Base-by-base conservation (phyloP, 164 flowering plant genomes). In the Tetrastigma voinierianum region DNA sequence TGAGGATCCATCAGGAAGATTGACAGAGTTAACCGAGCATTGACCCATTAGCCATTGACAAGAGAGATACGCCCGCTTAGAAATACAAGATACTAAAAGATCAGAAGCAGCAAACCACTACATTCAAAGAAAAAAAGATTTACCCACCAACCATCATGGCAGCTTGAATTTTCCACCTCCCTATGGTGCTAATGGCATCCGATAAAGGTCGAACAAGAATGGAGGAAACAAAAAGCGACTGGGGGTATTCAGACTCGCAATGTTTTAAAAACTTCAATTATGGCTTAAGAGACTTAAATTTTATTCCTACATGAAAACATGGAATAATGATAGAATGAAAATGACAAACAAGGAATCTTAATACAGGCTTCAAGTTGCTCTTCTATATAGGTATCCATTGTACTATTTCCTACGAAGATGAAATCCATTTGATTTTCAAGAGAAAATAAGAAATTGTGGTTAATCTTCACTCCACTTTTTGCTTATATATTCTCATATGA, bases 31-130 rank as follows among this genome's bases (percentile, higher is more conserved):
- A 20, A 91, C 87, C 0, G 70, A 67, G 82, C 96, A 91, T 0
- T 75, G 66, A 10, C 97, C 98, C 97, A 95, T 91, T 15, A 95
- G 87, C 96, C 98, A 95, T 75, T 86, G 94, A 68, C 98, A 95
- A 67, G 97, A 80, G 47, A 89, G 16, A 61, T 78, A 86, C 97
- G 75, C 94, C 87, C 67, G 98, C 98, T 94, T 83, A 75, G 62
- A 53, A 49, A 64, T n/a, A n/a, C 15, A 62, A n/a, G 17, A 9
- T 57, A 12, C 57, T 4, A 8, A 11, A 4, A 45, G 18, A 18
- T 61, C 47, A 46, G 16, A 21, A 57, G n/a, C 40, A 32, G 40
- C 6, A 32, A 32, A 32, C 40, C 40, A 32, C 40, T 32, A n/a
- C 7, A 3, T 32, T 53, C 0, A 46, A 32, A 13, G 32, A 24